Conservation (phyloP, 805 yeast species). For the Candida palmyrensis region DNA sequence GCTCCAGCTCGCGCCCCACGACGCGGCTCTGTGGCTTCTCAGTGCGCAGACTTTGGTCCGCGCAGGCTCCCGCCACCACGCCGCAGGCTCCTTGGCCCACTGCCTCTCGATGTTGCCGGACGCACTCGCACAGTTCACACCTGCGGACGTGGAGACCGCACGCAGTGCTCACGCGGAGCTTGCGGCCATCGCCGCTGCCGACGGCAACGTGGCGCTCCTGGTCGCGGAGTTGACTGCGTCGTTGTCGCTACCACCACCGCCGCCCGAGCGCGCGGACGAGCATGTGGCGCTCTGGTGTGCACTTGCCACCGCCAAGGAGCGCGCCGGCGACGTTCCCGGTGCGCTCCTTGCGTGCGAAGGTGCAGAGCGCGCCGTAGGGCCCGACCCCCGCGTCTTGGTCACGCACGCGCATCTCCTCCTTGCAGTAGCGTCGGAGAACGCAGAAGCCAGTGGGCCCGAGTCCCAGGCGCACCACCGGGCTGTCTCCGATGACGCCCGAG, state of each 20-base stretch:
- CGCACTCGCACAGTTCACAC: conserved; percentile 18
- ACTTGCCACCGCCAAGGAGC: conserved; percentile 45
- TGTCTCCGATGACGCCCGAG: too few relatives aligned
- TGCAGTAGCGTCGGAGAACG: too few relatives aligned
- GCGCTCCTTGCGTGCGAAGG: conserved; percentile 48
- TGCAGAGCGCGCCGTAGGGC: conserved; percentile 42
- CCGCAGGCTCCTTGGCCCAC: conserved; percentile 43
- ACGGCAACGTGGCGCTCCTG: conserved; percentile 46
- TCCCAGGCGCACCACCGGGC: conserved; percentile 1
- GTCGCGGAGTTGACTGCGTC: conserved; percentile 47
- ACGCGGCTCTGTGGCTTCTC: conserved; percentile 44
- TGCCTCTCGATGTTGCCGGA: conserved; percentile 39
- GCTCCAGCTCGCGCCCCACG: conserved; percentile 29
- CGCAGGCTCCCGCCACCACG: conserved; percentile 39
- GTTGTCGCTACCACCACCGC: conserved; percentile 45
- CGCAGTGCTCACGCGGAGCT: conserved; percentile 51
- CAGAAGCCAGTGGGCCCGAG: too few relatives aligned
- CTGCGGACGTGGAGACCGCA: conserved; percentile 40
- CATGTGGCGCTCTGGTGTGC: conserved; percentile 51
- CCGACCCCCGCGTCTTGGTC: conserved; percentile 38
- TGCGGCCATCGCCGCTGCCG: conserved; percentile 49
- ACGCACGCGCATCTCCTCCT: conserved; percentile 48
- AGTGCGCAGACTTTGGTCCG: conserved; percentile 46
- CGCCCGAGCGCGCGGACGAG: conserved; percentile 39
- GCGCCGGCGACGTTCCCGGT: conserved; percentile 44